Evolutionary conservation across 1,139 yeast species (phyloP).

Genomic region (Kodamaea sp.): DNA sequence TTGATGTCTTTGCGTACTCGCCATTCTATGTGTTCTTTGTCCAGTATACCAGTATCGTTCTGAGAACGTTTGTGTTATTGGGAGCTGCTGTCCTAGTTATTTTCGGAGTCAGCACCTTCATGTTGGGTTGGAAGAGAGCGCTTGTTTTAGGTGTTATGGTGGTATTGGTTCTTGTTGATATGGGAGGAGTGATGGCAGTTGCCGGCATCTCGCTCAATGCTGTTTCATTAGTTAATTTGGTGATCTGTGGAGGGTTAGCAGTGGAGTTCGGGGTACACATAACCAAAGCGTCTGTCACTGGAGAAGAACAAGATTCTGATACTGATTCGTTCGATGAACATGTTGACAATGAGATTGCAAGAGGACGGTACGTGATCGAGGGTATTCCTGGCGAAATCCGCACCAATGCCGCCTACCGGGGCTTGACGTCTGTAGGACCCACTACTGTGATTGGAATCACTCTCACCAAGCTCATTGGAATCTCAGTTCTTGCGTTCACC

Average conservation of each 20-base stretch:
- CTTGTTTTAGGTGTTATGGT: conserved; percentile 59
- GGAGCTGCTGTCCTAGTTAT: conserved; percentile 58
- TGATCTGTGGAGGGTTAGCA: conserved; percentile 88
- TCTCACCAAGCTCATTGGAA: conserved; percentile 85
- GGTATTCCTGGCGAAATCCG: not conserved
- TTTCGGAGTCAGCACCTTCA: conserved; percentile 51
- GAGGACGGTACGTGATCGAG: conserved; percentile 16
- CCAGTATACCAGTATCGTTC: conserved; percentile 70
- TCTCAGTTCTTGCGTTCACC: conserved; percentile 82
- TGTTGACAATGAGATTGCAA: conserved; percentile 8
- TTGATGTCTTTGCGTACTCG: conserved; percentile 83
- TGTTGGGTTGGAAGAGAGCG: conserved; percentile 70
- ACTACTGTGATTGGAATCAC: conserved; percentile 90
- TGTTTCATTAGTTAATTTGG: conserved; percentile 80
- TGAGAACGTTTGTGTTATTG: conserved; percentile 57
- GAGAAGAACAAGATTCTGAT: not conserved
- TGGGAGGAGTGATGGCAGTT: conserved; percentile 78
- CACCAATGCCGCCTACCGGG: conserved; percentile 43
- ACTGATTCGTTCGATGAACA: conserved; percentile 2
- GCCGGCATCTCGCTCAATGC: conserved; percentile 85
- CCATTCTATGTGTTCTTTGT: conserved; percentile 92
- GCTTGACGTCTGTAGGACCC: conserved; percentile 78
- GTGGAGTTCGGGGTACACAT: conserved; percentile 92
- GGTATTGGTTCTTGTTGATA: conserved; percentile 62
- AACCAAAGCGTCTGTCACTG: conserved; percentile 68